Base-by-base conservation (phyloP, 2,329 filamentous ascomycete species). In the Pezicula neosporulosa region DNA sequence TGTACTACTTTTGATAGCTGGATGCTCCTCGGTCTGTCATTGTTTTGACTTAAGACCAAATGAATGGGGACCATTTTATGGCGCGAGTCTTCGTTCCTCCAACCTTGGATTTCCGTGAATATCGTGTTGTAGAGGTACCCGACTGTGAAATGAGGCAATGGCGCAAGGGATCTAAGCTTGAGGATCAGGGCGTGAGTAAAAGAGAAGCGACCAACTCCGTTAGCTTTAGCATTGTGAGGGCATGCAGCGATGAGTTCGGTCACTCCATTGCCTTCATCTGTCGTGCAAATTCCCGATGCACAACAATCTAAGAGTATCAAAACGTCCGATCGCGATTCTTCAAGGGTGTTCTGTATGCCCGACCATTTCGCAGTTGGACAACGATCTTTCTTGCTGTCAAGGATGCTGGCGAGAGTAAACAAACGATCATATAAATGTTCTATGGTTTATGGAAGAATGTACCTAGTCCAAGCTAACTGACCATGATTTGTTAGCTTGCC, bases 391-490 rank as follows among this genome's bases (percentile, higher is more conserved):
- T 33, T 35, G 24, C 43, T 49, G 19, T 56, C 52, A 18, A 43
- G 42, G 28, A 44, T 38, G 28, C 56, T 54, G 21, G 21, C 21
- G 39, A 46, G 21, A 38, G 7, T n/a, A n/a, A 39, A 39, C 10
- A 9, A 3, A 39, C 19, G 19, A 39, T 24, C 21, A 24, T 24
- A 6, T 24, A 24, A n/a, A 39, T 9, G 13, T 37, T 15, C 19
- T 9, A 76, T 53, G 53, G 70, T 6, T 13, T 13, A 18, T 33
- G 35, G 6, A 41, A 42, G 42, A 48, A 75, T 80, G 72, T 70
- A 85, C 82, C 78, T 78, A 48, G 81, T 78, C 82, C 81, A 85
- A 62, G 81, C 82, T 24, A 83, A 67, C 63, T 83, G 77, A 54
- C 75, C 76, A 61, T 84, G 78, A 4, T 71, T 55, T 12, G 75